A percentile compares a stretch with the other conserved stretches of the same genome.
These are phyloP conservation scores for Herpetomonas tarakana DNA, from an alignment of 208 protist species.

Conservation along the genomic window DNA sequence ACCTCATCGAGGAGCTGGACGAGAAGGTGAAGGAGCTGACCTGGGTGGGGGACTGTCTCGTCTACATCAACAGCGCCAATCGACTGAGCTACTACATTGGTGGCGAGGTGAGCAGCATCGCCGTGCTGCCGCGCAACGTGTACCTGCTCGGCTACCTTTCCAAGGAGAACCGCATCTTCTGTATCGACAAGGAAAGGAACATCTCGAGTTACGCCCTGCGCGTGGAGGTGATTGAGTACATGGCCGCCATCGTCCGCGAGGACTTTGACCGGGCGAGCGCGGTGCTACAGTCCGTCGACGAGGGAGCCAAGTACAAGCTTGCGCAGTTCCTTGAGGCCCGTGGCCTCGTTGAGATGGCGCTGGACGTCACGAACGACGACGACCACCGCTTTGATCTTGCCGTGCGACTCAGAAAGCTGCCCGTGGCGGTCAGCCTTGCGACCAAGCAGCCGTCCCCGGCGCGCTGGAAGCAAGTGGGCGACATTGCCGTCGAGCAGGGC, in stretches of 20 bases:
- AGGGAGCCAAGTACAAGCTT: constrained; percentile 78
- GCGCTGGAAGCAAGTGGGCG: constrained; percentile 95
- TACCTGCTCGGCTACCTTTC: constrained; percentile 95
- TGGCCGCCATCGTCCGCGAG: constrained; percentile 94
- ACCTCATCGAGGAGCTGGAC: constrained; percentile 91
- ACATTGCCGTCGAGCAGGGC: constrained; percentile 83
- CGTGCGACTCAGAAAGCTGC: constrained; percentile 82
- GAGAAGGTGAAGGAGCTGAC: constrained; percentile 90
- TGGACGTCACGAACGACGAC: constrained; percentile 93
- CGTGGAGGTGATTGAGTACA: constrained; percentile 95
- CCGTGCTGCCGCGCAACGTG: constrained; percentile 88
- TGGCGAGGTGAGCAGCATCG: constrained; percentile 91
- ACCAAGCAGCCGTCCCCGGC: constrained; percentile 41
- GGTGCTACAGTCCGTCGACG: constrained; percentile 85
- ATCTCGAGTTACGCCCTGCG: constrained; percentile 92
- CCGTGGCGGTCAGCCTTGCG: constrained; percentile 80
- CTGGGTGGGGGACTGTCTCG: constrained; percentile 97
- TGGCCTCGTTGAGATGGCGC: constrained; percentile 88
- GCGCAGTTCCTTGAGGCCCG: constrained; percentile 95
- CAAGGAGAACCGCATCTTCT: constrained; percentile 94
- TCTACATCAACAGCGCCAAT: constrained; percentile 94
- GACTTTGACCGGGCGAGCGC: constrained; percentile 91
- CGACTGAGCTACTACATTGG: constrained; percentile 98
- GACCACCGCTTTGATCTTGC: constrained; percentile 96
- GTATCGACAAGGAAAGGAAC: constrained; percentile 94